Evolutionary conservation across 2,329 filamentous ascomycete genomes (phyloP).

Genomic region (Sclerotinia spermophila): DNA sequence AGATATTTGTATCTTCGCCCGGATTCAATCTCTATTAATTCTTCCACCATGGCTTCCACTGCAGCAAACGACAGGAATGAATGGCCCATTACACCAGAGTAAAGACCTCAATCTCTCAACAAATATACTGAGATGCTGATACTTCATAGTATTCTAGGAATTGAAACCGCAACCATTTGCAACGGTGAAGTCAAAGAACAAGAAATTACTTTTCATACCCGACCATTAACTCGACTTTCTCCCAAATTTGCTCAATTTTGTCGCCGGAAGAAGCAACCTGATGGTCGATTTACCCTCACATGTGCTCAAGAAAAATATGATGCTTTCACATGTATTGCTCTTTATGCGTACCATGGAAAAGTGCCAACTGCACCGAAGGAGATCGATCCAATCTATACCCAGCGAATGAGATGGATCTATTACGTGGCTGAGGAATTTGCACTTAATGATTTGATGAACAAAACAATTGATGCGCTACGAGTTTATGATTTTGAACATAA

Average conservation of each 20-base stretch:
- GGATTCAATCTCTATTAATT: neutral
- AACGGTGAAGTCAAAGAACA: neutral
- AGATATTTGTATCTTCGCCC: neutral
- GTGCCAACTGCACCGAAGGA: neutral
- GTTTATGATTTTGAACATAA: neutral
- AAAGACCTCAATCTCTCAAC: neutral
- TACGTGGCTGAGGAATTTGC: constrained; percentile 5
- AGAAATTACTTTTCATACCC: constrained; percentile 13
- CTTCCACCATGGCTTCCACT: neutral
- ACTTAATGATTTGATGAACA: constrained; percentile 10
- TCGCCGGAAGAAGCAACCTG: neutral
- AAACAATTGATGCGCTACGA: constrained; percentile 1
- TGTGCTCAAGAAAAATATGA: constrained; percentile 1
- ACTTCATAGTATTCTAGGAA: neutral
- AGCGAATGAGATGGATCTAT: constrained; percentile 3
- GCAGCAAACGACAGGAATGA: neutral
- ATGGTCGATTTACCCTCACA: constrained; percentile 4
- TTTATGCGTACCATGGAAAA: constrained; percentile 12
- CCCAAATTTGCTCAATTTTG: constrained; percentile 2
- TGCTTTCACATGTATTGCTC: constrained; percentile 7
- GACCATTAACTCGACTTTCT: constrained; percentile 6
- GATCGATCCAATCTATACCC: neutral
- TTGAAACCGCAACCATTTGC: constrained; percentile 5
- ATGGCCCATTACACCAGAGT: constrained; percentile 15
- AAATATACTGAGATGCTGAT: neutral